These are phyloP conservation scores for Fusarium sp. DNA, from an alignment of 2,329 filamentous ascomycete species.

Conservation along the genomic window DNA sequence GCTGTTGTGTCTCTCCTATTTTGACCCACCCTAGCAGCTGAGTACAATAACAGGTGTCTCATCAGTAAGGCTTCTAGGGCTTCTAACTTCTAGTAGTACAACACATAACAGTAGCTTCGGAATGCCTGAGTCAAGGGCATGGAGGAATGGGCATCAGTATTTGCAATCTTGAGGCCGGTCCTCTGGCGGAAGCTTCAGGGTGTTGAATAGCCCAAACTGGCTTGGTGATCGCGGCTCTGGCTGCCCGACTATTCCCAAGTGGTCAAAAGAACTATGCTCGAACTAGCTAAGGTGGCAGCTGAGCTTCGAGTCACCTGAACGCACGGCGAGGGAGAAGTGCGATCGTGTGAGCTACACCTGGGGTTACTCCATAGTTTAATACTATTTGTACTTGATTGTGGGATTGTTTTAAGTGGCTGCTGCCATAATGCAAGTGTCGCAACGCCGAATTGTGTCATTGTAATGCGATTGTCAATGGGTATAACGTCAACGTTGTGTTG, in stretches of 20 bases:
- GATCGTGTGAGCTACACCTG: slow-evolving; percentile 35
- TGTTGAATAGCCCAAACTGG: slow-evolving; percentile 26
- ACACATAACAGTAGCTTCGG: slow-evolving; percentile 15
- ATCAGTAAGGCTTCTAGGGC: slow-evolving; percentile 8
- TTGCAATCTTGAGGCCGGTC: slow-evolving; percentile 16
- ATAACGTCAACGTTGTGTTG: slow-evolving; percentile 11
- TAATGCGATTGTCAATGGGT: slow-evolving; percentile 20
- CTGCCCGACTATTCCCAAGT: slow-evolving; percentile 30
- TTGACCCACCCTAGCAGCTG: slow-evolving; percentile 27
- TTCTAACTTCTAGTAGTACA: not conserved
- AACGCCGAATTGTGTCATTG: slow-evolving; percentile 24
- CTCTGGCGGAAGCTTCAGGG: slow-evolving; percentile 13
- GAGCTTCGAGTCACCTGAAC: slow-evolving; percentile 37
- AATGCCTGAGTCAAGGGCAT: slow-evolving; percentile 41
- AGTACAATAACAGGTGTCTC: slow-evolving; percentile 5
- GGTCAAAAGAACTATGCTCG: slow-evolving; percentile 16
- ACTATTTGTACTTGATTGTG: slow-evolving; percentile 8
- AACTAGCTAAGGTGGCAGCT: slow-evolving; percentile 33
- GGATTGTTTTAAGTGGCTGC: slow-evolving; percentile 26
- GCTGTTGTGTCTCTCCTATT: slow-evolving; percentile 32
- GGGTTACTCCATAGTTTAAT: slow-evolving; percentile 15
- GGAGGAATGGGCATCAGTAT: slow-evolving; percentile 19
- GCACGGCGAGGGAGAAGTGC: slow-evolving; percentile 19
- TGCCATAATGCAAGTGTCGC: slow-evolving; percentile 7
- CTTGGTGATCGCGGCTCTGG: slow-evolving; percentile 33